Conservation (phyloP, 2,329 filamentous ascomycete genomes). For the Colletotrichum caudatum region DNA sequence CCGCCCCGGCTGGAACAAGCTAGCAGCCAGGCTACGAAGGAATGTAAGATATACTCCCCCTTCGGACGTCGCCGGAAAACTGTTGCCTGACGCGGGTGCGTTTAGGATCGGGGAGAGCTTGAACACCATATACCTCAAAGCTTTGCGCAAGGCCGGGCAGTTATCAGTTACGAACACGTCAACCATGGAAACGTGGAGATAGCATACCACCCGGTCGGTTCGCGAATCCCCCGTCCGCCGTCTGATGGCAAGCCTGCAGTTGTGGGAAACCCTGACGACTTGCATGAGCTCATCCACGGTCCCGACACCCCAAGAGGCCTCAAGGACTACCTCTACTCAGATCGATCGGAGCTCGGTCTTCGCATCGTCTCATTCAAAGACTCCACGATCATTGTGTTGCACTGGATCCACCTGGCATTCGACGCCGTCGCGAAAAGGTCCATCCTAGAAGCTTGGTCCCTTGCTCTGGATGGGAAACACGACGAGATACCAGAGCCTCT, state of each 20-base stretch:
- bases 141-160: conserved; percentile 51
- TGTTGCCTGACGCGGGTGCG: neutral
- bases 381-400: conserved; percentile 55
- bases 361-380: conserved; percentile 58
- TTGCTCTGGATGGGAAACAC: neutral
- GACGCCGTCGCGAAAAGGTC: conserved; percentile 53
- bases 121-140: conserved; percentile 56
- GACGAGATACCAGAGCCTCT: neutral
- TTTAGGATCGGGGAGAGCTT: conserved; percentile 45
- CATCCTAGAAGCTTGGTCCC: conserved; percentile 13
- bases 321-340: conserved; percentile 52
- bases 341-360: conserved; percentile 56
- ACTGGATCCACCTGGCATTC: conserved; percentile 55
- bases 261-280: conserved; percentile 44
- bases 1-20: neutral
- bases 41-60: neutral
- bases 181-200: conserved; percentile 46
- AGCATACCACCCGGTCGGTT: conserved; percentile 51
- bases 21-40: neutral
- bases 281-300: conserved; percentile 18
- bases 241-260: conserved; percentile 43
- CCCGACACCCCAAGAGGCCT: conserved; percentile 45
- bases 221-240: conserved; percentile 46
- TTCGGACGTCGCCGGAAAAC: too few species aligned
- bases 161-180: conserved; percentile 51